Evolutionary conservation across 441 rosid species (phyloP).

Genomic region (Pelargonium cotyledonis): DNA sequence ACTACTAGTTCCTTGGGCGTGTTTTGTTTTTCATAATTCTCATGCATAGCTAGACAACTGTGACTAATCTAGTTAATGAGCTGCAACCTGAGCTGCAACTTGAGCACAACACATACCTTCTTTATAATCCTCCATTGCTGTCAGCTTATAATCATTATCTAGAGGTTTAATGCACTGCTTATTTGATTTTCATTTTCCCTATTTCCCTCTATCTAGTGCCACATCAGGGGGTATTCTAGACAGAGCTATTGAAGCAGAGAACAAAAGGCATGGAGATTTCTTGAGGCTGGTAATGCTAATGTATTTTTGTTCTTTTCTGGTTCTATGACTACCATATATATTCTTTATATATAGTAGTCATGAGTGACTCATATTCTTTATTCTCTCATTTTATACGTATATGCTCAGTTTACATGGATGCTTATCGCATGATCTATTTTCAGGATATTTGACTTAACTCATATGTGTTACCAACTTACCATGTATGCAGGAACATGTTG

Average conservation of each 20-base stretch:
- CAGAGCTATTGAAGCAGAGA: constrained; percentile 5
- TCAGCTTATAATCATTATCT: not conserved
- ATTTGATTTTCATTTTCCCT: not conserved
- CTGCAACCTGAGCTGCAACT: no score
- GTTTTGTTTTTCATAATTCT: no score
- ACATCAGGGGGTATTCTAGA: constrained; percentile 7
- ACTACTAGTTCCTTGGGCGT: no score
- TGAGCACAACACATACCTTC: not conserved
- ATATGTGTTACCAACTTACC: constrained; percentile 18
- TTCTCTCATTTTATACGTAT: not conserved
- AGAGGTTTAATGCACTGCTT: not conserved
- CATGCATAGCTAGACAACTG: no score
- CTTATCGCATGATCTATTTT: not conserved
- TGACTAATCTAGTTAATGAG: no score
- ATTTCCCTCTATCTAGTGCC: not conserved
- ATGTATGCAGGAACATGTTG: constrained; percentile 78
- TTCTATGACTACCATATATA: not conserved
- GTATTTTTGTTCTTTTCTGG: not conserved
- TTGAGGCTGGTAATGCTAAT: constrained; percentile 6
- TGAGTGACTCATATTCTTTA: no score
- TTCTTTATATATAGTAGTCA: no score
- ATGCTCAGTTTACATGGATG: not conserved
- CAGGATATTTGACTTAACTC: constrained; percentile 2
- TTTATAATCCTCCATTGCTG: not conserved
- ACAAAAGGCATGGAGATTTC: constrained; percentile 1